These are phyloP conservation scores for Coix lacrymajobi DNA, from an alignment of 176 grass and related monocot species.

Conservation along the genomic window DNA sequence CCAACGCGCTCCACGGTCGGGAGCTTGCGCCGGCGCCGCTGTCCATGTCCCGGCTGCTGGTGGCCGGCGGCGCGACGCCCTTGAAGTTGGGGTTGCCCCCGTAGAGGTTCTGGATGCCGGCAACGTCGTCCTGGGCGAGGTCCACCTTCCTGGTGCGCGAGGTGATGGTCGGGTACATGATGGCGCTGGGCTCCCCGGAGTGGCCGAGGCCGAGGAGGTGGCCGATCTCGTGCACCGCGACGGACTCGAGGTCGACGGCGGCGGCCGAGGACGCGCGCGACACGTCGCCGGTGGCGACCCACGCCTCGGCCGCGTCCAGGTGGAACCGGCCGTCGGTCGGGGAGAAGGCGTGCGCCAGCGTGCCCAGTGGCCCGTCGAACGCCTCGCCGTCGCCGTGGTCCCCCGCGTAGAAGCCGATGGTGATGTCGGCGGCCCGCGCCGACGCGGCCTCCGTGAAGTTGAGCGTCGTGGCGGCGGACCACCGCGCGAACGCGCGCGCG, in stretches of 20 bases:
- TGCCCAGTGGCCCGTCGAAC: slow-evolving; percentile 84
- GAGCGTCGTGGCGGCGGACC: slow-evolving; percentile 61
- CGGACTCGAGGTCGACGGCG: slow-evolving; percentile 87
- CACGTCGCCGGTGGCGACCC: slow-evolving; percentile 60
- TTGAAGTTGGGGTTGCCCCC: slow-evolving; percentile 70
- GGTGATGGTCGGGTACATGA: slow-evolving; percentile 82
- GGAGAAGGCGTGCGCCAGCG: slow-evolving; percentile 92
- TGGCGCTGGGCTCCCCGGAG: slow-evolving; percentile 44
- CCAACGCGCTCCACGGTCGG: background rate
- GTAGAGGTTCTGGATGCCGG: slow-evolving; percentile 68
- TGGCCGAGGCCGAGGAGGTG: slow-evolving; percentile 86
- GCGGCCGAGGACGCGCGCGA: slow-evolving; percentile 3
- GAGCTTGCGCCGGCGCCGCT: background rate
- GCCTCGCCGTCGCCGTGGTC: slow-evolving; percentile 77
- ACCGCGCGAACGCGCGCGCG: slow-evolving; percentile 65
- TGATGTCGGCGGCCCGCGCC: slow-evolving; percentile 49
- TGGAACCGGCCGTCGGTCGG: slow-evolving; percentile 80
- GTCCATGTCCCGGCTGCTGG: slow-evolving; percentile 56
- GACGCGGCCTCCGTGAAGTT: slow-evolving; percentile 62
- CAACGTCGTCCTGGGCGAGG: slow-evolving; percentile 60
- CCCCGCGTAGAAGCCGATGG: slow-evolving; percentile 65
- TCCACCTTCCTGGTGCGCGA: slow-evolving; percentile 66
- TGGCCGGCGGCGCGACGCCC: slow-evolving; percentile 36
- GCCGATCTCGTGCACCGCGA: slow-evolving; percentile 96
- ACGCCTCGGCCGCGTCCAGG: slow-evolving; percentile 78